Conservation (phyloP, 495 filamentous ascomycete genomes). For the Hypomontagnella submonticulosa region DNA sequence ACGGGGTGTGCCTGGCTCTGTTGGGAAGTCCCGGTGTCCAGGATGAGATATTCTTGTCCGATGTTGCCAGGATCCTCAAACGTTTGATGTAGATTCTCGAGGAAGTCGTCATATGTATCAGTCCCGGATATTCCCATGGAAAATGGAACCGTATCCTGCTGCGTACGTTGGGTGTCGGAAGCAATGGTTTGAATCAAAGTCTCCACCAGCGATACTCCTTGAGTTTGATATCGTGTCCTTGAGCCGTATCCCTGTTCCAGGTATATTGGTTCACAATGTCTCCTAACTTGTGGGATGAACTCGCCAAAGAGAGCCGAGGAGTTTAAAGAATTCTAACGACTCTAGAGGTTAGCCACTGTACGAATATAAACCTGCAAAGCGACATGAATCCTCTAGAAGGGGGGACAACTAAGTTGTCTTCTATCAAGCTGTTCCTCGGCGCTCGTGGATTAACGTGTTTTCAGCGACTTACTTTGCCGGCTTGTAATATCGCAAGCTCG, state of each 20-base stretch:
- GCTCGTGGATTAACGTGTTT: not conserved
- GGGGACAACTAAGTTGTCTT: not conserved
- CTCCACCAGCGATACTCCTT: constrained; percentile 52
- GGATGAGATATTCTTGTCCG: constrained; percentile 9
- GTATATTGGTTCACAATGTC: constrained; percentile 55
- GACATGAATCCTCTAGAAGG: not conserved
- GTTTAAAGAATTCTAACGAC: constrained; percentile 46
- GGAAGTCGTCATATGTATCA: constrained; percentile 29
- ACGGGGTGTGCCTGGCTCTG: constrained; percentile 23
- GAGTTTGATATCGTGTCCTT: constrained; percentile 52
- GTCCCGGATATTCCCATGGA: constrained; percentile 7
- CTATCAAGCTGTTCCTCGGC: not conserved
- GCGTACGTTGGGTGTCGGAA: constrained; percentile 30
- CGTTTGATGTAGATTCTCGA: constrained; percentile 30
- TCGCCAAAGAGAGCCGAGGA: constrained; percentile 46
- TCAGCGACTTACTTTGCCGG: constrained; percentile 54
- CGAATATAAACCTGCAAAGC: not conserved
- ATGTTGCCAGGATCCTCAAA: constrained; percentile 13
- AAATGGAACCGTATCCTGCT: constrained; percentile 29
- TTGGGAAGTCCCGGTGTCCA: constrained; percentile 19
- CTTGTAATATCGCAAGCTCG: constrained; percentile 59
- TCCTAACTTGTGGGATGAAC: constrained; percentile 49
- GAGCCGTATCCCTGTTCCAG: constrained; percentile 43
- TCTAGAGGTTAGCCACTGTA: constrained; percentile 34
- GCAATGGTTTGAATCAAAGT: constrained; percentile 40